Conservation (phyloP, 2,329 filamentous ascomycete species). For the Didymosphaeria variabile region DNA sequence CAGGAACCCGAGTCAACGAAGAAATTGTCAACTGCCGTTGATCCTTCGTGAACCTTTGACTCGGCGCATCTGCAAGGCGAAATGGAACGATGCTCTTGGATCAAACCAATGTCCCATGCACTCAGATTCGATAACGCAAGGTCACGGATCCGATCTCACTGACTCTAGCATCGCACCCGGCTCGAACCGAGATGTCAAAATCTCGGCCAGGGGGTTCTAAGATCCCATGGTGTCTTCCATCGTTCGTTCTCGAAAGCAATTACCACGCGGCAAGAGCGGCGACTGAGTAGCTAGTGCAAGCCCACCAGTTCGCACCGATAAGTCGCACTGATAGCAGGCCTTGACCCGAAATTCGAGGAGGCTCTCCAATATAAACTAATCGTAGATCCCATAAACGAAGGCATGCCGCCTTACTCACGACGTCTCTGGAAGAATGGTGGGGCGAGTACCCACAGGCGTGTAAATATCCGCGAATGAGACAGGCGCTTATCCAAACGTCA, state of each 20-base stretch:
- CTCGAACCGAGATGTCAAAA: background rate
- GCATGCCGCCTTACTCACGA: background rate
- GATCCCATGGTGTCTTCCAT: background rate
- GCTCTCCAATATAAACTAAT: background rate
- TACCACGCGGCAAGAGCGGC: background rate
- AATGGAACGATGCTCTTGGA: background rate
- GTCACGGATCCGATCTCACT: background rate
- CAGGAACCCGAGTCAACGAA: too few relatives aligned
- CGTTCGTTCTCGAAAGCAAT: background rate
- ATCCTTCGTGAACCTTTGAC: background rate
- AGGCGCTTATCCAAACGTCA: background rate
- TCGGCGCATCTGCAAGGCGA: background rate
- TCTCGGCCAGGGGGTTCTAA: background rate
- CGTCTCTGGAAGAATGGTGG: background rate
- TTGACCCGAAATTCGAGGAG: slow-evolving; percentile 8
- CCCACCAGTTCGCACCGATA: background rate
- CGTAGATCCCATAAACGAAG: background rate
- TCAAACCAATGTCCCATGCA: background rate
- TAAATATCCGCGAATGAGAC: slow-evolving; percentile 17
- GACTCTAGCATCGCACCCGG: background rate
- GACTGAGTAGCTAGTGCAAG: slow-evolving; percentile 1
- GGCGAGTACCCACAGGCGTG: background rate
- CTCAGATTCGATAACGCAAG: background rate
- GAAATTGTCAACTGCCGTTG: background rate
- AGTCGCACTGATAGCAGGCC: background rate